A percentile compares a stretch with the other conserved stretches of the same genome.
Conservation (phyloP, 2,329 filamentous ascomycete genomes). For the Diaporthe caulivora region DNA sequence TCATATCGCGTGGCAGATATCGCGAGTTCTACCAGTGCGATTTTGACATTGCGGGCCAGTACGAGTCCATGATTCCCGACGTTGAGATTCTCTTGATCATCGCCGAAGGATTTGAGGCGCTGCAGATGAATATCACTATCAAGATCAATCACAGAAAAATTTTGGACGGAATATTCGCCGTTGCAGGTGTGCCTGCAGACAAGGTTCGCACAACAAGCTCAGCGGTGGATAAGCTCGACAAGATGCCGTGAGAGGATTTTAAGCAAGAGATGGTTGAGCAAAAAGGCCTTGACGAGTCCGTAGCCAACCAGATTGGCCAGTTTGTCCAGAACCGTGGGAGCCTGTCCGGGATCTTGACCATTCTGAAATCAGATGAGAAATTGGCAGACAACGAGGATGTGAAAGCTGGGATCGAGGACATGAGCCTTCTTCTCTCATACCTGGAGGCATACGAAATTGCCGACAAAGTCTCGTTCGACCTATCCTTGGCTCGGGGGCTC, state of each 20-base stretch:
- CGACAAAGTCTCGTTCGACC: slow-evolving; percentile 85
- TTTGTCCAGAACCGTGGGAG: slow-evolving; percentile 64
- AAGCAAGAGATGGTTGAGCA: slow-evolving; percentile 93
- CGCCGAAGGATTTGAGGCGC: slow-evolving; percentile 83
- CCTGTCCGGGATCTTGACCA: slow-evolving; percentile 74
- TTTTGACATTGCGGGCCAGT: slow-evolving; percentile 90
- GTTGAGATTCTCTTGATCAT: slow-evolving; percentile 88
- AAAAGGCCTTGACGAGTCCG: slow-evolving; percentile 80
- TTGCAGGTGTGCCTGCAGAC: slow-evolving; percentile 87
- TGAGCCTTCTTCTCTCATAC: slow-evolving; percentile 84
- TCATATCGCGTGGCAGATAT: slow-evolving; percentile 91
- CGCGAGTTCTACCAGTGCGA: slow-evolving; percentile 98
- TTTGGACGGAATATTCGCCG: slow-evolving; percentile 90
- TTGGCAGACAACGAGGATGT: slow-evolving; percentile 79
- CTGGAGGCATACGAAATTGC: slow-evolving; percentile 81
- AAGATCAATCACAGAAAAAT: slow-evolving; percentile 97
- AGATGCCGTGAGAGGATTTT: slow-evolving; percentile 89
- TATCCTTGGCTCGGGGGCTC: slow-evolving; percentile 83
- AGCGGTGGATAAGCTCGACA: slow-evolving; percentile 97
- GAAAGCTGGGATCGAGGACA: slow-evolving; percentile 83
- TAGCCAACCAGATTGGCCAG: slow-evolving; percentile 88
- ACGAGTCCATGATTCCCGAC: slow-evolving; percentile 92
- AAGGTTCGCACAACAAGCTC: slow-evolving; percentile 91
- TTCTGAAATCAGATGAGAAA: slow-evolving; percentile 74
- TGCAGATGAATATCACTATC: slow-evolving; percentile 78